Evolutionary conservation across 805 yeast species (phyloP).

Genomic region (Kodamaea leandrae): DNA sequence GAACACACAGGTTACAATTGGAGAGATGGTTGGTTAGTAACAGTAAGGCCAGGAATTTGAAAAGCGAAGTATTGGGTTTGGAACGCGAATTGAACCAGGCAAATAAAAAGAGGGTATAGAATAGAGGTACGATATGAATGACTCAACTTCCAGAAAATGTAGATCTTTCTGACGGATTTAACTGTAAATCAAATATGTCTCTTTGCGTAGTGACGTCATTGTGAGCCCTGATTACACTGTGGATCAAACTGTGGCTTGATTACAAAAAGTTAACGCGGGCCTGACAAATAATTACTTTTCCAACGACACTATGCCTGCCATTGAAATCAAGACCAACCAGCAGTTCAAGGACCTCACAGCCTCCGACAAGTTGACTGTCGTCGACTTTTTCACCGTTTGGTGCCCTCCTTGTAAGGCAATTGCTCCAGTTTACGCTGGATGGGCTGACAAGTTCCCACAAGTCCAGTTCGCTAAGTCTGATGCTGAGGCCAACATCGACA

Average conservation of each 20-base stretch:
- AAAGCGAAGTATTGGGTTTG: slow-evolving; percentile 31
- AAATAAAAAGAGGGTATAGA: no score
- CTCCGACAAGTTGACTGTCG: slow-evolving; percentile 40
- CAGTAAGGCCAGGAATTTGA: slow-evolving; percentile 22
- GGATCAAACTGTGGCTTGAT: not conserved
- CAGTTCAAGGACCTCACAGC: slow-evolving; percentile 23
- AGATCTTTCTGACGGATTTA: no score
- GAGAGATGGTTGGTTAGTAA: slow-evolving; percentile 41
- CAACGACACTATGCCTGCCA: slow-evolving; percentile 16
- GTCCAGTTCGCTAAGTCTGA: slow-evolving; percentile 69
- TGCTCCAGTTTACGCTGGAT: slow-evolving; percentile 51
- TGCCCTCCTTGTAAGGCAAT: slow-evolving; percentile 80
- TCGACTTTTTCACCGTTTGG: slow-evolving; percentile 73
- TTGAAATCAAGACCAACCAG: slow-evolving; percentile 26
- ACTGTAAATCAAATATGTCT: not conserved
- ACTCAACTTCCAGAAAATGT: no score
- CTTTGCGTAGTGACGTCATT: no score
- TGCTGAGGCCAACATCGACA: slow-evolving; percentile 59
- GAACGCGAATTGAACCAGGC: slow-evolving; percentile 33
- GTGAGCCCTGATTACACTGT: no score
- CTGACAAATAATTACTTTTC: no score
- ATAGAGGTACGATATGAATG: no score
- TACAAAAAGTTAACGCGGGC: not conserved
- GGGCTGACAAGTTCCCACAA: slow-evolving; percentile 41
- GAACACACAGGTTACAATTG: slow-evolving; percentile 31